Evolutionary conservation across 768 basidiomycete genomes (phyloP).

Genomic region (Chalciporus sphaerocephalus): DNA sequence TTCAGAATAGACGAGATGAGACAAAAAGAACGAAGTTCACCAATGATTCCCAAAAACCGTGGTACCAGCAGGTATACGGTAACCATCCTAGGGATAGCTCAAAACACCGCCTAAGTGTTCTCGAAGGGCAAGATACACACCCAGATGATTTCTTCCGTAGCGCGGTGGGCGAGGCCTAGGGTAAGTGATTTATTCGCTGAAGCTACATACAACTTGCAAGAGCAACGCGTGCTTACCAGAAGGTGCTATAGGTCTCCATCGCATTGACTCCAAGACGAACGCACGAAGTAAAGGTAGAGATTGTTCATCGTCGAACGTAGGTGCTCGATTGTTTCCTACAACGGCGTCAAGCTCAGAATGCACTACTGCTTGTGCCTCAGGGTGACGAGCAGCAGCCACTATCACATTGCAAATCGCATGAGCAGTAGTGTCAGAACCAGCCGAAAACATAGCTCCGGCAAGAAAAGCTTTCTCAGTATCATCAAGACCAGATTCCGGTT

Average conservation of each 20-base stretch:
- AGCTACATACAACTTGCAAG: neutral
- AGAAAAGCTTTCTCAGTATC: slow-evolving; percentile 54
- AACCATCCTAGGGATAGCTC: slow-evolving; percentile 7
- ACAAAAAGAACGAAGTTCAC: neutral
- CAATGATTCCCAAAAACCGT: slow-evolving; percentile 18
- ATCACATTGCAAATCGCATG: slow-evolving; percentile 46
- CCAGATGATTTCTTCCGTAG: slow-evolving; percentile 19
- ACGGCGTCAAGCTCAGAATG: slow-evolving; percentile 50
- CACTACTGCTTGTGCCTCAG: slow-evolving; percentile 44
- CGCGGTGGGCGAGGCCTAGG: slow-evolving; percentile 12
- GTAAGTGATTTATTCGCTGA: neutral
- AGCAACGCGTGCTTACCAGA: slow-evolving; percentile 13
- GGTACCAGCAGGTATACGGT: slow-evolving; percentile 17
- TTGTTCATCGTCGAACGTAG: slow-evolving; percentile 32
- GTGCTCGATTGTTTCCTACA: slow-evolving; percentile 38
- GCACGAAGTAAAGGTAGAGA: slow-evolving; percentile 30
- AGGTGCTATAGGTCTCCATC: slow-evolving; percentile 32
- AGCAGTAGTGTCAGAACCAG: slow-evolving; percentile 54
- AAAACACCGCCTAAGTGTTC: neutral
- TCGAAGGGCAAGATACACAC: neutral
- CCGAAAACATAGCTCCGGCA: slow-evolving; percentile 54
- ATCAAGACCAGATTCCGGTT: slow-evolving; percentile 44
- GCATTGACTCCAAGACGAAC: slow-evolving; percentile 33
- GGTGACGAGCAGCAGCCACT: slow-evolving; percentile 47
- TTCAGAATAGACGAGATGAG: neutral